These are phyloP conservation scores for Dactylellina cionopaga DNA, from an alignment of 2,329 filamentous ascomycete genomes.

Conservation along the genomic window DNA sequence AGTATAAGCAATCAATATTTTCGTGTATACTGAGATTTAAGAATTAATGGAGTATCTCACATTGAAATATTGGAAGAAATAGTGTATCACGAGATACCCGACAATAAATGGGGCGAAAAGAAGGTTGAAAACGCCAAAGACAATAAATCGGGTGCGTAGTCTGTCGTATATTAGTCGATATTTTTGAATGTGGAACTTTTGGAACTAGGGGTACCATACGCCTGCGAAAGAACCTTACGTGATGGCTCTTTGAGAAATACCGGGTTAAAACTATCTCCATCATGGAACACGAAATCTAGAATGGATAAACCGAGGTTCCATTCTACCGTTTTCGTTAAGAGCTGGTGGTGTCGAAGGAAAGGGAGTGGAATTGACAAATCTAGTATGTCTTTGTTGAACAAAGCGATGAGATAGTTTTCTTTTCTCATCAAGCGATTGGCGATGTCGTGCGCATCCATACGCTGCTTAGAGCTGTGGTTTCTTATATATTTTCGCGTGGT, in stretches of 20 bases:
- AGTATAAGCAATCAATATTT: neutral
- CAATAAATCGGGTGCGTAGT: slow-evolving; percentile 79
- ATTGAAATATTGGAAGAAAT: slow-evolving; percentile 95
- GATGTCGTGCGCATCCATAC: slow-evolving; percentile 95
- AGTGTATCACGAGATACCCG: slow-evolving; percentile 85
- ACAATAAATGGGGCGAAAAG: slow-evolving; percentile 87
- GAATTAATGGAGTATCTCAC: slow-evolving; percentile 63
- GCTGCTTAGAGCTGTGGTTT: slow-evolving; percentile 83
- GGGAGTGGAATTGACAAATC: slow-evolving; percentile 87
- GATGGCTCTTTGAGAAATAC: slow-evolving; percentile 86
- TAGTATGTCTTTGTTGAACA: slow-evolving; percentile 96
- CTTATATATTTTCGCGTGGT: slow-evolving; percentile 69
- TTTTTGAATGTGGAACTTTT: neutral
- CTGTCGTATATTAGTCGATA: slow-evolving; percentile 38
- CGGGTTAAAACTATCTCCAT: slow-evolving; percentile 84
- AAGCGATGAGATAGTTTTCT: slow-evolving; percentile 94
- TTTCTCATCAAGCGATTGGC: slow-evolving; percentile 95
- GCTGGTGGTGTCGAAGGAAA: slow-evolving; percentile 78
- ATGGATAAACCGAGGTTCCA: slow-evolving; percentile 93
- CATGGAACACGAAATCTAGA: slow-evolving; percentile 92
- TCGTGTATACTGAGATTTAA: neutral
- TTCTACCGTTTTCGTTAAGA: slow-evolving; percentile 88
- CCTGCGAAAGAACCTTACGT: slow-evolving; percentile 79
- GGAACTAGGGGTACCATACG: slow-evolving; percentile 58
- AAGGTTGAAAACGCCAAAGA: slow-evolving; percentile 86